These are phyloP conservation scores for Solanum dulcamara DNA, from an alignment of 257 asterid genomes.

Conservation along the genomic window DNA sequence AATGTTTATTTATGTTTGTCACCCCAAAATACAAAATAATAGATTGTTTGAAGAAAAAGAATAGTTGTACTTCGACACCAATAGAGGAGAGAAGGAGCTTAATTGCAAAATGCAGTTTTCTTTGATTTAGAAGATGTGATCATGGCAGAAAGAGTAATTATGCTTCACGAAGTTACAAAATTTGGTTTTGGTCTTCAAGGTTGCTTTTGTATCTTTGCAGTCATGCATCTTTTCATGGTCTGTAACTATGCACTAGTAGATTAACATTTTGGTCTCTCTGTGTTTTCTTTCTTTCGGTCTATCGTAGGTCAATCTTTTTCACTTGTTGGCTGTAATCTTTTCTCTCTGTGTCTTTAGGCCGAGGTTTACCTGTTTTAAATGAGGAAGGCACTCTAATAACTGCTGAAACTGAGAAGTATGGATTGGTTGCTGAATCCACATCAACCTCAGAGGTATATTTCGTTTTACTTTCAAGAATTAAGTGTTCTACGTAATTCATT, in stretches of 20 bases:
- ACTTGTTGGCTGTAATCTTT: neutral
- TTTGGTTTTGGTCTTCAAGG: neutral
- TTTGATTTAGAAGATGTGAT: neutral
- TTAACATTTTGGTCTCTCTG: neutral
- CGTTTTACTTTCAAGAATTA: neutral
- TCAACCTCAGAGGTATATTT: conserved; percentile 67
- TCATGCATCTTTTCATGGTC: neutral
- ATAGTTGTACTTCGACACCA: neutral
- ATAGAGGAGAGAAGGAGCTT: neutral
- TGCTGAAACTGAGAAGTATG: conserved; percentile 56
- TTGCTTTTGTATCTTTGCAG: neutral
- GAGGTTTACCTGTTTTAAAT: conserved; percentile 71
- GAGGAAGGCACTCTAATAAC: conserved; percentile 75
- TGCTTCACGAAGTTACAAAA: neutral
- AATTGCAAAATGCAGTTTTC: neutral
- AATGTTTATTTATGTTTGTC: neutral
- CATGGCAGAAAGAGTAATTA: neutral
- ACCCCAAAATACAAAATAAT: neutral
- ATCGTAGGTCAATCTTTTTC: neutral
- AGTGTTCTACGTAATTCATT: neutral
- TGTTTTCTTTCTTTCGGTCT: neutral
- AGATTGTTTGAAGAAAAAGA: neutral
- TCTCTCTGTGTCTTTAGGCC: conserved; percentile 26
- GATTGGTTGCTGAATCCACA: conserved; percentile 39
- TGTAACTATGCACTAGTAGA: neutral